phyloP scores from a whole-genome alignment of 805 yeast genomes.

The Torulaspora microellipsoides region DNA sequence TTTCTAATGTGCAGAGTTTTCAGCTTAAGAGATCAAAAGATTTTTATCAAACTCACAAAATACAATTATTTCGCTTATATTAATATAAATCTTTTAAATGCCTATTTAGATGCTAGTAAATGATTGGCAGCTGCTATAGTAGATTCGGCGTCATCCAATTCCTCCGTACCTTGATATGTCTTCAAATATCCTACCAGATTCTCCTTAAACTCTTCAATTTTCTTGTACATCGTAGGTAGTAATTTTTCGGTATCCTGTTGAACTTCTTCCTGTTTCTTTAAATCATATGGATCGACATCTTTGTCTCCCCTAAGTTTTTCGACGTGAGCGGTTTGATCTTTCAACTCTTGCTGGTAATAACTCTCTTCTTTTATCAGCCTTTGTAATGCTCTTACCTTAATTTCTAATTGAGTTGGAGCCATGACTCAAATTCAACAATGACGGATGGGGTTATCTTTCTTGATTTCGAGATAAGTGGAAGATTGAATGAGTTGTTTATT shows the following conservation, averaged over 20 bases:
- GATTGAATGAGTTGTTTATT: no score
- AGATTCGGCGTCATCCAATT: conserved; percentile 25
- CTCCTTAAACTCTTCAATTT: conserved; percentile 38
- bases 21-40: no score
- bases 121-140: conserved; percentile 27
- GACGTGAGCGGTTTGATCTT: conserved; percentile 49
- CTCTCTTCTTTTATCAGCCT: conserved; percentile 65
- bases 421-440: conserved; percentile 30
- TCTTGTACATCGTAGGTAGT: conserved; percentile 44
- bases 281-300: conserved; percentile 58
- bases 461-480: no score
- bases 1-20: no score
- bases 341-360: conserved; percentile 55
- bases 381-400: conserved; percentile 64
- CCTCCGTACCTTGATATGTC: conserved; percentile 35
- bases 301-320: conserved; percentile 40
- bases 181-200: conserved; percentile 41
- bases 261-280: conserved; percentile 51
- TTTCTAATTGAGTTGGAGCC: conserved; percentile 68
- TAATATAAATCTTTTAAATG: no score
- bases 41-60: no score
- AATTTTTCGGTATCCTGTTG: conserved; percentile 51
- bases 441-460: no score
- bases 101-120: conserved; percentile 11
- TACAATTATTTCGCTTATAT: no score